Evolutionary conservation across 1,284 basidiomycete species (phyloP).

Genomic region (Sporisorium iseilematis-ciliati): DNA sequence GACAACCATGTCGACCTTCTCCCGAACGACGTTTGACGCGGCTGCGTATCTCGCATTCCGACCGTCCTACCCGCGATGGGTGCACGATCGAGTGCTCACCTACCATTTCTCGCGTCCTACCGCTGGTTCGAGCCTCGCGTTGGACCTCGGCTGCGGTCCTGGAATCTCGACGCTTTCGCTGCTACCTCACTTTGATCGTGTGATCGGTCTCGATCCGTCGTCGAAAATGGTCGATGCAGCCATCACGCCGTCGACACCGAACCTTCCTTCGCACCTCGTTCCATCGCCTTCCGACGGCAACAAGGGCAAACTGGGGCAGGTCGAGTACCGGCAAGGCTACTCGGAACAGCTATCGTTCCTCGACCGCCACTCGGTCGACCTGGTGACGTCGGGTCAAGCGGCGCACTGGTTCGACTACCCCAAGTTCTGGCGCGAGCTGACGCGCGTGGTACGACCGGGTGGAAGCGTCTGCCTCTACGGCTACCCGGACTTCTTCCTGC

Average conservation of each 20-base stretch:
- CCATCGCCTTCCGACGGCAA: slow-evolving; percentile 63
- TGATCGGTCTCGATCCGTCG: slow-evolving; percentile 82
- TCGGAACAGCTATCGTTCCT: slow-evolving; percentile 76
- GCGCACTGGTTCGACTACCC: slow-evolving; percentile 88
- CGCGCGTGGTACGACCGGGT: slow-evolving; percentile 76
- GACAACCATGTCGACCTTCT: slow-evolving; percentile 48
- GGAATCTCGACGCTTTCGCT: slow-evolving; percentile 78
- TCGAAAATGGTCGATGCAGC: slow-evolving; percentile 80
- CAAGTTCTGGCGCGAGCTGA: slow-evolving; percentile 79
- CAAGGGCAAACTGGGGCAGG: slow-evolving; percentile 56
- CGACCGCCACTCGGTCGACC: slow-evolving; percentile 76
- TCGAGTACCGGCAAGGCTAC: slow-evolving; percentile 73
- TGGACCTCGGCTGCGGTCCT: slow-evolving; percentile 86
- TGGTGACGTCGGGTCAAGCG: slow-evolving; percentile 82
- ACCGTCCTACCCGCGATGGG: slow-evolving; percentile 52
- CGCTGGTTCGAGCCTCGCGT: slow-evolving; percentile 46
- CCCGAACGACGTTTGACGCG: slow-evolving; percentile 48
- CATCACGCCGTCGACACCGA: slow-evolving; percentile 67
- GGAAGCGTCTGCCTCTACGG: slow-evolving; percentile 84
- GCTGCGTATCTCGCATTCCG: slow-evolving; percentile 56
- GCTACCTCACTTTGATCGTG: slow-evolving; percentile 74
- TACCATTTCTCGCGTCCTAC: slow-evolving; percentile 30
- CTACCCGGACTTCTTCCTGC: slow-evolving; percentile 82
- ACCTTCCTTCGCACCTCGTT: slow-evolving; percentile 16
- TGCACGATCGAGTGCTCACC: slow-evolving; percentile 39